Conservation (phyloP, 345 rosid species). For the Atalantia buxifolia region DNA sequence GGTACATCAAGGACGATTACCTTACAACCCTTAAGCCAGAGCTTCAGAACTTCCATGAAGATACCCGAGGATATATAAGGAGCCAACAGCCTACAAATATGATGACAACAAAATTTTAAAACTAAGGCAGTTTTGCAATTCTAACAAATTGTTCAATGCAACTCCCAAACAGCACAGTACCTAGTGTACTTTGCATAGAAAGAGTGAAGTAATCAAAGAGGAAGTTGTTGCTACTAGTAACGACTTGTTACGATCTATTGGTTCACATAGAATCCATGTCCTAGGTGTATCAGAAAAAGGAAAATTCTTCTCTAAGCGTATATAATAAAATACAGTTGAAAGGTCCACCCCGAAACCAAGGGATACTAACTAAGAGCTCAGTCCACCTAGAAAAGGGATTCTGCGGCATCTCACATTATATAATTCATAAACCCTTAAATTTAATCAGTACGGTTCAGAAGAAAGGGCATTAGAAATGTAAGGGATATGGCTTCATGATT, state of each 20-base stretch:
- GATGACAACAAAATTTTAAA: background rate
- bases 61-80: conserved; percentile 80
- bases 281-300: background rate
- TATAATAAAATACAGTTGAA: too few relatives aligned
- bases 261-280: background rate
- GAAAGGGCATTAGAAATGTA: background rate
- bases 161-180: background rate
- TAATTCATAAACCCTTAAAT: background rate
- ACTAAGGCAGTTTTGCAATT: background rate
- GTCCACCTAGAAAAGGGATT: too few relatives aligned
- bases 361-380: too few relatives aligned
- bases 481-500: background rate
- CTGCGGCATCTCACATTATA: background rate
- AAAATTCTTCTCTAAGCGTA: background rate
- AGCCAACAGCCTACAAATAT: conserved; percentile 60
- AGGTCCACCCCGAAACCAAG: too few relatives aligned
- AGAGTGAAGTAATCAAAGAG: background rate
- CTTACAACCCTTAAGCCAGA: conserved; percentile 69
- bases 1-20: conserved; percentile 83
- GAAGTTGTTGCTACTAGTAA: background rate
- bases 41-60: conserved; percentile 54
- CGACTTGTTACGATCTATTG: background rate
- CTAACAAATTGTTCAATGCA: background rate
- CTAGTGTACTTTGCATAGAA: background rate
- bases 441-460: background rate